Evolutionary conservation across 805 yeast genomes (phyloP).

Genomic region (Teunomyces pallodes): DNA sequence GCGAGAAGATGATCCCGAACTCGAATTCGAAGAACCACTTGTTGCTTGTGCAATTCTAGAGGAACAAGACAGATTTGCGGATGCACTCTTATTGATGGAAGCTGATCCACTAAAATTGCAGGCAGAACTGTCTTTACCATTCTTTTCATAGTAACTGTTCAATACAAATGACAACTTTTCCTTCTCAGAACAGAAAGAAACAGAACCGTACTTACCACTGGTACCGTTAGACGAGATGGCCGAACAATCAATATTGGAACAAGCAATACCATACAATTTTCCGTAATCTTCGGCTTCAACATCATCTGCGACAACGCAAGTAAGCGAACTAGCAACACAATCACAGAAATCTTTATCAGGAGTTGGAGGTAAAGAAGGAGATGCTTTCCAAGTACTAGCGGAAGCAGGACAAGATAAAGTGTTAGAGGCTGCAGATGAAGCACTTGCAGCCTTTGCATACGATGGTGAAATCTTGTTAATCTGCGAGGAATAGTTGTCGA

Average conservation of each 20-base stretch:
- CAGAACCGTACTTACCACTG: constrained; percentile 66
- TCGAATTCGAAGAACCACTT: constrained; percentile 17
- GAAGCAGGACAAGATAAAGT: constrained; percentile 62
- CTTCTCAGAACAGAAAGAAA: constrained; percentile 67
- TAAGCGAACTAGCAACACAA: constrained; percentile 54
- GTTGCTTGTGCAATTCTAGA: constrained; percentile 19
- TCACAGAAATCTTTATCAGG: constrained; percentile 64
- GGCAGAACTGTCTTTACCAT: constrained; percentile 44
- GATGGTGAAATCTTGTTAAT: constrained; percentile 37
- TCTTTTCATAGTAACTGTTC: constrained; percentile 41
- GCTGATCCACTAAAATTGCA: constrained; percentile 76
- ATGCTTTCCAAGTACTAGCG: constrained; percentile 59
- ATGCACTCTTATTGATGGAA: constrained; percentile 31
- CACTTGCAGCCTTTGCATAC: constrained; percentile 38
- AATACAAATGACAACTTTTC: constrained; percentile 64
- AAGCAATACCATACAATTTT: constrained; percentile 55
- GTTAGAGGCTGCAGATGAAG: constrained; percentile 22
- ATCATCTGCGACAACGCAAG: constrained; percentile 58
- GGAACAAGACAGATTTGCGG: constrained; percentile 31
- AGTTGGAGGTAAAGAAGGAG: constrained; percentile 73
- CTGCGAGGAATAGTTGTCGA: constrained; percentile 31
- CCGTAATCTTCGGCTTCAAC: constrained; percentile 58
- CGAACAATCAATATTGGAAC: constrained; percentile 57
- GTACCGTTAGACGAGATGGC: constrained; percentile 64
- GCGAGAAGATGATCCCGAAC: constrained; percentile 26